Percentiles rank a stretch among this genome's conserved stretches.
phyloP scores from a whole-genome alignment of 2,329 filamentous ascomycete species.

The Pseudogymnoascus sp. region DNA sequence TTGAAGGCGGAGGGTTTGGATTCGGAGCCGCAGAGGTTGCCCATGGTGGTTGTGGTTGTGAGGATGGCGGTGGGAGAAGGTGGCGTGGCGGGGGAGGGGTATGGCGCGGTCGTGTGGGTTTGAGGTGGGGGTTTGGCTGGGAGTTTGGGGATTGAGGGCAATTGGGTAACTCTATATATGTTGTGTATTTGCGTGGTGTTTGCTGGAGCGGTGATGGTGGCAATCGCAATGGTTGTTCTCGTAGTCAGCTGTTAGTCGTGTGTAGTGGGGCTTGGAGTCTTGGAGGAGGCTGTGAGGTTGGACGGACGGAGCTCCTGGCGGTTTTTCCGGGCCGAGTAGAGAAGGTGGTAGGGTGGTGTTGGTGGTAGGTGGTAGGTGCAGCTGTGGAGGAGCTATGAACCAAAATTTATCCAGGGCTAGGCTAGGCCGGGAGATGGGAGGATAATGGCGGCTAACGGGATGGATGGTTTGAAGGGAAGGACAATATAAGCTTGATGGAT shows the following conservation, averaged over 20 bases:
- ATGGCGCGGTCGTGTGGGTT: slow-evolving; percentile 68
- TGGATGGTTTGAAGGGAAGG: background rate
- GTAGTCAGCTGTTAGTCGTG: too few relatives aligned
- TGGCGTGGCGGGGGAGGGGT: slow-evolving; percentile 57
- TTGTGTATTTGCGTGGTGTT: background rate
- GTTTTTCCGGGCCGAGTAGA: background rate
- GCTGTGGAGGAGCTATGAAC: background rate
- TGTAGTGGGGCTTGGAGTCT: background rate
- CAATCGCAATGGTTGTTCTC: too few relatives aligned
- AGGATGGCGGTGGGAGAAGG: slow-evolving; percentile 65
- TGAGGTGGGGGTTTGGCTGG: background rate
- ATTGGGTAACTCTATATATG: background rate
- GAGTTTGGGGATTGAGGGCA: background rate
- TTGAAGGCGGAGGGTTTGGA: background rate
- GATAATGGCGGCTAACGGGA: background rate
- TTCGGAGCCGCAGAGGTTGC: slow-evolving; percentile 9
- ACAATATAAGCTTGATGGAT: background rate
- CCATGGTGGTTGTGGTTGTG: slow-evolving; percentile 21
- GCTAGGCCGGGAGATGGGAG: background rate
- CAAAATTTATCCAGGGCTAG: background rate
- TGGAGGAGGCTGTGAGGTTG: background rate
- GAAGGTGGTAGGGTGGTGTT: background rate
- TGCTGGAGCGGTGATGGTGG: background rate
- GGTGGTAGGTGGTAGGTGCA: too few relatives aligned
- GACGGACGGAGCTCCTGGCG: background rate